Conservation (phyloP, 2,329 filamentous ascomycete genomes). For the Didymella glomerata region DNA sequence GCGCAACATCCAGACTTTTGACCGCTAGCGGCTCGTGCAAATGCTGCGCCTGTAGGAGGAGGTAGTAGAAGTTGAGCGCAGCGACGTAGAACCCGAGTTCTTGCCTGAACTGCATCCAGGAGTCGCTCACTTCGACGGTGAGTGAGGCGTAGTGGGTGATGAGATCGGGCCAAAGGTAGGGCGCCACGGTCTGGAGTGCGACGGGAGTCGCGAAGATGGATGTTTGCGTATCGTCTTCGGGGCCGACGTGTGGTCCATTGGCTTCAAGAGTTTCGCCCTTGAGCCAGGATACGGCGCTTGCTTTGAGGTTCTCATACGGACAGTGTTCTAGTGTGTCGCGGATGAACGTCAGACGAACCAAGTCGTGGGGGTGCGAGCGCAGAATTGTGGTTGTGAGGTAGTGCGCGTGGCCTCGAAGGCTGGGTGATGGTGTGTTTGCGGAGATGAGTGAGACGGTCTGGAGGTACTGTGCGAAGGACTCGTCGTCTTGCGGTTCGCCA, state of each 20-base stretch:
- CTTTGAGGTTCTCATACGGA: constrained; percentile 63
- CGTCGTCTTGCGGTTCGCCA: constrained; percentile 58
- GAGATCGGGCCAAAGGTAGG: constrained; percentile 62
- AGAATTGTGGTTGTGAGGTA: constrained; percentile 60
- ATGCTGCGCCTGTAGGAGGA: constrained; percentile 60
- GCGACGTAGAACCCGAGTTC: constrained; percentile 64
- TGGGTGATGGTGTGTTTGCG: constrained; percentile 58
- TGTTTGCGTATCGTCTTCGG: constrained; percentile 26
- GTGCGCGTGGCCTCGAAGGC: constrained; percentile 58
- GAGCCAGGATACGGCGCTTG: constrained; percentile 67
- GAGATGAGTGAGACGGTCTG: constrained; percentile 59
- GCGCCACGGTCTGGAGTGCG: constrained; percentile 58
- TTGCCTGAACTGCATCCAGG: constrained; percentile 58
- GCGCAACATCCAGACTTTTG: constrained; percentile 52
- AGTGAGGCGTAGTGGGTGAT: constrained; percentile 51
- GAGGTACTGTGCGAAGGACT: constrained; percentile 62
- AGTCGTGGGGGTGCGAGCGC: constrained; percentile 62
- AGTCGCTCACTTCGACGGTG: constrained; percentile 31
- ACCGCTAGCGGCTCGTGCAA: constrained; percentile 60
- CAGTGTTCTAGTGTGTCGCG: constrained; percentile 64
- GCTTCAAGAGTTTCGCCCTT: constrained; percentile 66
- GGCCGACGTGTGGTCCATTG: constrained; percentile 35
- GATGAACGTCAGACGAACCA: constrained; percentile 63
- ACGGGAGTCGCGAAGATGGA: constrained; percentile 59
- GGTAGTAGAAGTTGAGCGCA: constrained; percentile 66